These are phyloP conservation scores for Phyllosticta capitalensis DNA, from an alignment of 2,329 filamentous ascomycete genomes.

Conservation along the genomic window DNA sequence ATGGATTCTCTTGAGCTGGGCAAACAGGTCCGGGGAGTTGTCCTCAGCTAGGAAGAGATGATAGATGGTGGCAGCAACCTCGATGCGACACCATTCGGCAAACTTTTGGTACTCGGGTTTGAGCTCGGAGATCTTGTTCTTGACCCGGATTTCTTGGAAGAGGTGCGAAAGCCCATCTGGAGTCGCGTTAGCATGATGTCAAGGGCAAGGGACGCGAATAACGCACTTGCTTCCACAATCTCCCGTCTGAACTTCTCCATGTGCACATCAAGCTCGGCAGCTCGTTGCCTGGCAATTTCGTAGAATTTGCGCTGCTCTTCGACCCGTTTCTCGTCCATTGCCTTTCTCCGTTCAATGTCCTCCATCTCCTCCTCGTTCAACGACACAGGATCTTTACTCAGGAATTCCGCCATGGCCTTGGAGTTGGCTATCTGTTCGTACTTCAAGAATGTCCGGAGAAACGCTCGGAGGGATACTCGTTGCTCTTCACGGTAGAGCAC, in stretches of 20 bases:
- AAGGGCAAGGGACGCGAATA: background rate
- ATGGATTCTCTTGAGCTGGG: conserved; percentile 87
- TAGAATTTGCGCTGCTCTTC: conserved; percentile 93
- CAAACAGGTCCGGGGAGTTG: conserved; percentile 93
- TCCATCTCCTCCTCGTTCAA: conserved; percentile 72
- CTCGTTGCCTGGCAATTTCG: conserved; percentile 83
- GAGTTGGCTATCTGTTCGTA: conserved; percentile 78
- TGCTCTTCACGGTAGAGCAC: conserved; percentile 79
- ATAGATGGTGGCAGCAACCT: conserved; percentile 92
- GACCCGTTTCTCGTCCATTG: conserved; percentile 76
- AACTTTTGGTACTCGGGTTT: conserved; percentile 97
- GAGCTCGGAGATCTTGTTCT: conserved; percentile 75
- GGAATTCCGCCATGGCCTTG: conserved; percentile 73
- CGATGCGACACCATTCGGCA: conserved; percentile 94
- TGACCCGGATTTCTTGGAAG: conserved; percentile 86
- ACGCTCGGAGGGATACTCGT: conserved; percentile 82
- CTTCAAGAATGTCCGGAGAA: conserved; percentile 74
- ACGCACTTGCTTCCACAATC: conserved; percentile 62
- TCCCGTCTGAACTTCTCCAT: conserved; percentile 75
- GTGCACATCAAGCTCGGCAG: conserved; percentile 88
- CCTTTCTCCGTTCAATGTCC: conserved; percentile 71
- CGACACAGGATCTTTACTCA: conserved; percentile 62
- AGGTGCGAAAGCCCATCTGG: conserved; percentile 80
- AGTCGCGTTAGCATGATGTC: conserved; percentile 20
- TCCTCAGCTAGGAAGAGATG: conserved; percentile 96